phyloP scores from a whole-genome alignment of 2,329 filamentous ascomycete genomes.

The Cercospora zeae-maydis region DNA sequence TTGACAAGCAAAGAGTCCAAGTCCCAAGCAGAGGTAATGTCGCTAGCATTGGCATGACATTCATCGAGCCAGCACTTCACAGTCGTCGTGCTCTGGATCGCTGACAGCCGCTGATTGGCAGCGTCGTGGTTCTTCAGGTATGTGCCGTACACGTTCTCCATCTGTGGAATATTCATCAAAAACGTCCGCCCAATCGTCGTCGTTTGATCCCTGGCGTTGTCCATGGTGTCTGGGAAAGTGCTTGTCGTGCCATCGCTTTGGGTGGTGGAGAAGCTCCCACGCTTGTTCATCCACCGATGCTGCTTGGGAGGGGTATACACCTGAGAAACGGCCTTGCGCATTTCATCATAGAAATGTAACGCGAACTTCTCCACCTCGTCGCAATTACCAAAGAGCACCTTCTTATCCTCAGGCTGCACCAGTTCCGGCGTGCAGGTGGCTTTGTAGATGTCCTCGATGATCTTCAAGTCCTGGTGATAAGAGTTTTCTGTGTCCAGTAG shows the following conservation, averaged over 20 bases:
- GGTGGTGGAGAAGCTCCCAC: constrained; percentile 47
- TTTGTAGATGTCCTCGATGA: constrained; percentile 96
- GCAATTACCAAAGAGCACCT: constrained; percentile 86
- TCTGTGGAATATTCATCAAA: constrained; percentile 51
- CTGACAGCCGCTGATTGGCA: constrained; percentile 59
- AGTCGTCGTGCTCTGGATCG: constrained; percentile 56
- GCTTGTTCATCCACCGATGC: constrained; percentile 53
- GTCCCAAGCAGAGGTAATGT: constrained; percentile 91
- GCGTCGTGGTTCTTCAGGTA: constrained; percentile 64
- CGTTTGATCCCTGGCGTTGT: constrained; percentile 55
- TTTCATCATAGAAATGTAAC: constrained; percentile 68
- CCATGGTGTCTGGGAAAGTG: constrained; percentile 34
- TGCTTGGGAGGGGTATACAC: constrained; percentile 68
- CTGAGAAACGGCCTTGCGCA: constrained; percentile 75
- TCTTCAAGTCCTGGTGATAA: constrained; percentile 93
- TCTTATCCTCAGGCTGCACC: constrained; percentile 78
- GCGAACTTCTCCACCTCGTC: constrained; percentile 88
- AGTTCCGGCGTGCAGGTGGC: constrained; percentile 70
- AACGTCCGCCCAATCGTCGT: constrained; percentile 61
- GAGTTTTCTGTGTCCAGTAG: constrained; percentile 87
- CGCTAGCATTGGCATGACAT: constrained; percentile 86
- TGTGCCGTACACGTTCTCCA: constrained; percentile 63
- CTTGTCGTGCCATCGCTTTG: constrained; percentile 38
- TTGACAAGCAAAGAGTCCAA: constrained; percentile 95
- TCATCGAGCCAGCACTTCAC: constrained; percentile 81